phyloP scores from a whole-genome alignment of 345 rosid genomes.

The Citrus cavaleriei region DNA sequence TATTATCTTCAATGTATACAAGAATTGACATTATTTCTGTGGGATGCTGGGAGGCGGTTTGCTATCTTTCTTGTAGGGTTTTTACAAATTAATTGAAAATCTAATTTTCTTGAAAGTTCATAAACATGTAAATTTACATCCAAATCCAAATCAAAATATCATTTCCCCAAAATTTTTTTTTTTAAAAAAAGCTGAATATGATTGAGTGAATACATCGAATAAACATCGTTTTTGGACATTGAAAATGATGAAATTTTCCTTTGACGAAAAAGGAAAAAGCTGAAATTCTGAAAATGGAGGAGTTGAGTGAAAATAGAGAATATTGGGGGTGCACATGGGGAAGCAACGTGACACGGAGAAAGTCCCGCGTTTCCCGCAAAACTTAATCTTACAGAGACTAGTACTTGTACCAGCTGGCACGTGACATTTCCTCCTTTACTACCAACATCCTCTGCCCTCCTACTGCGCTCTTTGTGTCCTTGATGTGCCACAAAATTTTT shows the following conservation, averaged over 20 bases:
- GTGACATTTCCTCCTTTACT: conserved; percentile 33
- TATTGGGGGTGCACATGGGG: conserved; percentile 17
- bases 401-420: conserved; percentile 8
- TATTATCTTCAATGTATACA: too few relatives aligned
- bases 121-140: too few relatives aligned
- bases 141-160: too few relatives aligned
- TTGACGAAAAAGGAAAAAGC: too few relatives aligned
- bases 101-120: too few relatives aligned
- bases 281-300: background rate
- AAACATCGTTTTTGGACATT: background rate
- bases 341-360: background rate
- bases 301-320: background rate
- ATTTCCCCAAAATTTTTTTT: too few relatives aligned
- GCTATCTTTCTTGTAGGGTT: too few relatives aligned
- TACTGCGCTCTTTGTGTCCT: background rate
- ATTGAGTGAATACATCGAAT: too few relatives aligned
- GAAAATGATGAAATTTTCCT: background rate
- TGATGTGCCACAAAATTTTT: background rate
- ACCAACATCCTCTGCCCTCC: conserved; percentile 27
- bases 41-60: too few relatives aligned
- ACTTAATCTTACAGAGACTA: background rate
- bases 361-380: conserved; percentile 29
- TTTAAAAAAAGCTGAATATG: too few relatives aligned
- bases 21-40: too few relatives aligned
- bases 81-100: too few relatives aligned